These are phyloP conservation scores for Truncatella angustata DNA, from an alignment of 2,329 filamentous ascomycete genomes.

Conservation along the genomic window DNA sequence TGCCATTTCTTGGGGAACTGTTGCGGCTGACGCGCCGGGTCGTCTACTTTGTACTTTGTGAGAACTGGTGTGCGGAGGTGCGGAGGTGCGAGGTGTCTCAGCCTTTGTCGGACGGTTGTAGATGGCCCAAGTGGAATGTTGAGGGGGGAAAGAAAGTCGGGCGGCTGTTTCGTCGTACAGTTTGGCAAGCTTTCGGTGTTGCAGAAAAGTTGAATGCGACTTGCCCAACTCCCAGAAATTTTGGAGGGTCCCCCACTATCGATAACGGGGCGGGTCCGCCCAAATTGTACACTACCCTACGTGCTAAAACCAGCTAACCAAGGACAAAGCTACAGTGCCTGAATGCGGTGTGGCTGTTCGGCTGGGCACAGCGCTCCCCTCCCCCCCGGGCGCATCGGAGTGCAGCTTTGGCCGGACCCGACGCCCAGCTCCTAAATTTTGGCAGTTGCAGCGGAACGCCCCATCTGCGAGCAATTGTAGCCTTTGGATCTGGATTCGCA, in stretches of 20 bases:
- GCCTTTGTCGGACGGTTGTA: no score
- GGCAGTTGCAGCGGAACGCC: conserved; percentile 4
- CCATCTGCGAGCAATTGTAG: conserved; percentile 3
- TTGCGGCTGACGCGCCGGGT: no score
- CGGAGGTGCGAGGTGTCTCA: no score
- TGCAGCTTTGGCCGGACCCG: conserved; percentile 6
- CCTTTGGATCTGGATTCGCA: background rate
- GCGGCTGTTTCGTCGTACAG: background rate
- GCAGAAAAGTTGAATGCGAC: conserved; percentile 1
- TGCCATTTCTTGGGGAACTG: conserved; percentile 15
- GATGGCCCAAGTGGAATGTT: no score
- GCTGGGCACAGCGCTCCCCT: no score
- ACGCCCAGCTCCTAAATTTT: conserved; percentile 9
- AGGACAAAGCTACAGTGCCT: no score
- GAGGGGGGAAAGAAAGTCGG: no score
- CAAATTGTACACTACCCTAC: background rate
- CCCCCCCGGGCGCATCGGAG: background rate
- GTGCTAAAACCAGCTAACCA: background rate
- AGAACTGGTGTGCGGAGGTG: no score
- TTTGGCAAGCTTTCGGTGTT: background rate
- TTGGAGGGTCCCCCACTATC: conserved; percentile 15
- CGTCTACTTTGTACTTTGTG: no score
- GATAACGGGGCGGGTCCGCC: conserved; percentile 4
- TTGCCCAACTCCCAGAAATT: conserved; percentile 8
- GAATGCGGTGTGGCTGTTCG: no score